A percentile compares a stretch with the other conserved stretches of the same genome.
phyloP scores from a whole-genome alignment of 1,284 basidiomycete genomes.

The Sanghuangporus sanghuang region DNA sequence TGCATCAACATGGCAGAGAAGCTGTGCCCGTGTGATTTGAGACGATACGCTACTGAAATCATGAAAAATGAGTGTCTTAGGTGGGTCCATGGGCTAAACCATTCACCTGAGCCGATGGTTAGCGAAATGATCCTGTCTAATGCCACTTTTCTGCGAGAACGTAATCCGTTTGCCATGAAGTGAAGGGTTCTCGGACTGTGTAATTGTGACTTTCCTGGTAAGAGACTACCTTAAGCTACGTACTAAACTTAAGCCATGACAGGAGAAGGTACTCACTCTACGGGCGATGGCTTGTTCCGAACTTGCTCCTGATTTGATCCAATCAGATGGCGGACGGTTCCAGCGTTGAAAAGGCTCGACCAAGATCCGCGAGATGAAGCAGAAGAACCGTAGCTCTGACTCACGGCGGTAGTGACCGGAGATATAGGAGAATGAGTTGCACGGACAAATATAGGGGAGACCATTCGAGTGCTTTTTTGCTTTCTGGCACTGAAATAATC shows the following conservation, averaged over 20 bases:
- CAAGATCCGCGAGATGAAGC: conserved; percentile 65
- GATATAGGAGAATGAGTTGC: conserved; percentile 30
- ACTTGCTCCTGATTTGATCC: conserved; percentile 35
- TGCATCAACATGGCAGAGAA: conserved; percentile 54
- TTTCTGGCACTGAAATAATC: conserved; percentile 14
- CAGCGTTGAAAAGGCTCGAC: conserved; percentile 67
- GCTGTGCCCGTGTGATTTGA: conserved; percentile 28
- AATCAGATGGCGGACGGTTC: conserved; percentile 61
- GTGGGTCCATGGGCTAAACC: neutral
- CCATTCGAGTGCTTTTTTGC: neutral
- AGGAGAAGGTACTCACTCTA: neutral
- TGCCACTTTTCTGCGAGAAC: neutral
- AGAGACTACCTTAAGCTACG: neutral
- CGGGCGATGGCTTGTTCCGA: neutral
- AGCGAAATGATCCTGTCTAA: neutral
- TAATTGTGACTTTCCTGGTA: neutral
- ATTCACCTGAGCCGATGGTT: neutral
- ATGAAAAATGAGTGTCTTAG: neutral
- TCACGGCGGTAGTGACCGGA: conserved; percentile 30
- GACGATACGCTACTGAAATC: neutral
- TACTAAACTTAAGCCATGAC: neutral
- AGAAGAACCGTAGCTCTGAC: conserved; percentile 36
- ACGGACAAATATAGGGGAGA: conserved; percentile 16
- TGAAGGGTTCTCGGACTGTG: neutral
- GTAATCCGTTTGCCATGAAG: neutral